Evolutionary conservation across 768 basidiomycete species (phyloP), one percentile per base, ranked within the genome.

Genomic region (Tephrocybe sp.): DNA sequence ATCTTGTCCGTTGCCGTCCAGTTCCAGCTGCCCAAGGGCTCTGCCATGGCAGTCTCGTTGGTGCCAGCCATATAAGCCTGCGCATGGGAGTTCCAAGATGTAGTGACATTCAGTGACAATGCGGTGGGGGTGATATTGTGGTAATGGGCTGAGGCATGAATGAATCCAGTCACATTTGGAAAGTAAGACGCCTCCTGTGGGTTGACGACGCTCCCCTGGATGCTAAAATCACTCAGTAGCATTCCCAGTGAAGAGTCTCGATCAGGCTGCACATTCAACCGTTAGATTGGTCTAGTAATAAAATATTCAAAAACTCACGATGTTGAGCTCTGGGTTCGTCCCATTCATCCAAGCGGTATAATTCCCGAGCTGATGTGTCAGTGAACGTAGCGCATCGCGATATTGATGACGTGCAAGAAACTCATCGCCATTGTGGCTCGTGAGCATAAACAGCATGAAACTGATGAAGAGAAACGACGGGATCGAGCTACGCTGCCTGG

Each of bases 371-470:
- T 88, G 82, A 60, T 79, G 73, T 26, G 74, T 74, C 53, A 90
- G 65, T 6, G 74, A 74, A 25, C 74, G 69, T 4, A 92, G 62
- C n/a, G 81, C 72, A 55, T 89, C 80, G 62, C 86, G 75, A 64
- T 86, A 88, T 50, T 83, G 82, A 58, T 78, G 81, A 51, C 82
- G 73, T 14, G 79, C 77, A 4, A 83, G 68, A 52, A 79, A 80
- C 61, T 88, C 86, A 59, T 89, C 88, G 6, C 80, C 77, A 53
- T 78, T 84, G 53, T 86, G 84, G 58, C 84, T 90, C 41, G 85
- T 88, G 66, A 92, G 79, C 80, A 92, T 77, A 68, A 87, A 90
- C 23, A 92, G 72, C 62, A 90, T 75, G 51, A 92, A 80, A 58
- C 76, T 78, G 48, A 91, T 73, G 71, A 93, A 83, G 30, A 92